phyloP scores from a whole-genome alignment of 2,329 filamentous ascomycete genomes.

The Parastagonospora nodorum region DNA sequence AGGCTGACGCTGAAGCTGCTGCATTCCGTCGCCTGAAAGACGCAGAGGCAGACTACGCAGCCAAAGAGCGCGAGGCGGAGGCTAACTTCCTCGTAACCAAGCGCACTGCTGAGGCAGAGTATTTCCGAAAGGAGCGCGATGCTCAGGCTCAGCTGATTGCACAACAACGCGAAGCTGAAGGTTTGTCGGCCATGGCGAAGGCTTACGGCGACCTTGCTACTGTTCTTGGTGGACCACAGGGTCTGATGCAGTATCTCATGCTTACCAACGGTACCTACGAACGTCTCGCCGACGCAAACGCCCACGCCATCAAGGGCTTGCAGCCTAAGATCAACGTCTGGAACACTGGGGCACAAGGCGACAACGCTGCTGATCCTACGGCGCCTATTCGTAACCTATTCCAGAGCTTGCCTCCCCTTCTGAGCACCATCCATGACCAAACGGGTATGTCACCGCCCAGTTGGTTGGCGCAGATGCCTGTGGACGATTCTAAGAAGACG shows the following conservation, averaged over 20 bases:
- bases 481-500: constrained; percentile 22
- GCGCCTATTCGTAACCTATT: constrained; percentile 79
- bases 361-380: constrained; percentile 57
- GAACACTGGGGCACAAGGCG: constrained; percentile 71
- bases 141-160: constrained; percentile 65
- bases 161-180: constrained; percentile 76
- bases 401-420: constrained; percentile 80
- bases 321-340: constrained; percentile 90
- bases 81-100: constrained; percentile 56
- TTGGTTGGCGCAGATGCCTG: constrained; percentile 67
- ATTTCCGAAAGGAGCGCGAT: constrained; percentile 53
- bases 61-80: constrained; percentile 51
- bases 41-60: constrained; percentile 51
- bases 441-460: constrained; percentile 80
- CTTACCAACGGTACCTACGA: constrained; percentile 81
- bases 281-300: constrained; percentile 78
- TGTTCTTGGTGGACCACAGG: constrained; percentile 78
- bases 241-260: constrained; percentile 78
- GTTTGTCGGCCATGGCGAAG: constrained; percentile 75
- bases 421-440: constrained; percentile 86
- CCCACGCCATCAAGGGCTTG: constrained; percentile 73
- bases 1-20: constrained; percentile 63
- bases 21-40: constrained; percentile 48
- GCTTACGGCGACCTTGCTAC: constrained; percentile 75
- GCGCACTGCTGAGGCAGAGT: constrained; percentile 47